Percentiles rank a stretch among this genome's conserved stretches.
Evolutionary conservation across 345 rosid species (phyloP).

Genomic region (Eucalyptus shirleyi): DNA sequence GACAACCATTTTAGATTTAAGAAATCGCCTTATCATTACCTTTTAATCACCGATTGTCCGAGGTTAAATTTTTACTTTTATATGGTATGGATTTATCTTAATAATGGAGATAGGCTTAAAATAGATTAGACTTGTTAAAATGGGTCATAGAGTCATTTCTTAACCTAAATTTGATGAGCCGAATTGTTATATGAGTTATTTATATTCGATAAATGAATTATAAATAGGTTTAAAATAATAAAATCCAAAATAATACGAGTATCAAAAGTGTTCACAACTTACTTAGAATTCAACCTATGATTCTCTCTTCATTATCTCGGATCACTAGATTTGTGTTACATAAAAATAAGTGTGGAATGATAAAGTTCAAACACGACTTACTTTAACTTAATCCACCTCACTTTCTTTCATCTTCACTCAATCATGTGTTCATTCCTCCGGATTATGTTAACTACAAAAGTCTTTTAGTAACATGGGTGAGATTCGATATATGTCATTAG

Average conservation of each 20-base stretch:
- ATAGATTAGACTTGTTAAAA: not conserved
- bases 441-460: too few relatives aligned
- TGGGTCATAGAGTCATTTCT: accelerated
- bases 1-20: not conserved
- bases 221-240: too few relatives aligned
- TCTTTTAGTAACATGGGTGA: accelerated
- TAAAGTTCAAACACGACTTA: too few relatives aligned
- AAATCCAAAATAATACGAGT: too few relatives aligned
- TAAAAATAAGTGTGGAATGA: accelerated
- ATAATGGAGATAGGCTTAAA: not conserved
- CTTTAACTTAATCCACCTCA: not conserved
- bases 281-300: accelerated
- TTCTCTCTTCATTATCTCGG: accelerated
- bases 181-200: too few relatives aligned
- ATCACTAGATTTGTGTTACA: accelerated
- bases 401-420: not conserved
- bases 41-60: not conserved
- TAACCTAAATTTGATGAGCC: not conserved
- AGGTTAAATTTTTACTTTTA: accelerated
- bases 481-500: accelerated
- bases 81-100: not conserved
- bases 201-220: accelerated
- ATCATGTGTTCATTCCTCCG: accelerated
- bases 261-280: not conserved
- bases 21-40: accelerated